Evolutionary conservation across 2,329 filamentous ascomycete genomes (phyloP), one percentile per base, ranked within the genome.

Genomic region (Ophiosphaerella korrae): DNA sequence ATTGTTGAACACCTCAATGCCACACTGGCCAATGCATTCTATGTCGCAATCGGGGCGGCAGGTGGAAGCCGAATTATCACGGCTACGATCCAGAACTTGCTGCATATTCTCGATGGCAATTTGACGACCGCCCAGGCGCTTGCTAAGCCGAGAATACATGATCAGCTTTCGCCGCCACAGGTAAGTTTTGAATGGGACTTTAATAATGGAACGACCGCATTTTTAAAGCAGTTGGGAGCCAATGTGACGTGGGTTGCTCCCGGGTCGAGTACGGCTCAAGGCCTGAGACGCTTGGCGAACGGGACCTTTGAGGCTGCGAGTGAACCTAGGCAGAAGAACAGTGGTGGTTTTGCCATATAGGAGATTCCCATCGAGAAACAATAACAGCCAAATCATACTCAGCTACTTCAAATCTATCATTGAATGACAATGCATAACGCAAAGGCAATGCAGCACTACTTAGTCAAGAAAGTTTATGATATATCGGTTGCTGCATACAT

Each of bases 31-130:
- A 48, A 60, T 21, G 63, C 70, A 0, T 79, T 95, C 1, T 88
- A 87, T 67, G 83, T 89, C 49, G 78, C 85, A 47, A 82, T 89
- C 7, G 90, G 90, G 35, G 87, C 90, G 0, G 90, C 91, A 0
- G 92, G 92, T 29, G 92, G 91, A 3, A 89, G 85, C 16, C 83
- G 89, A 24, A 96, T 96, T 76, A 90, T 92, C 68, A 93, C 90
- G 0, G 77, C 88, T 3, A 92, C 88, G 0, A 80, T 90, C 7
- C 89, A 91, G 68, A 86, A 86, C 34, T 76, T 92, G 5, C 87
- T 89, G 75, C 83, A 90, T 64, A 80, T 90, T 5, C 75, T 96
- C 2, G 88, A 93, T 63, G 81, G 84, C 55, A 77, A 78, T 12
- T 77, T 86, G 73, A 83, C 80, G 0, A 79, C 86, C 5, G 72